Conservation (phyloP, 2,329 filamentous ascomycete genomes). For the Hypoxylon rubiginosum region DNA sequence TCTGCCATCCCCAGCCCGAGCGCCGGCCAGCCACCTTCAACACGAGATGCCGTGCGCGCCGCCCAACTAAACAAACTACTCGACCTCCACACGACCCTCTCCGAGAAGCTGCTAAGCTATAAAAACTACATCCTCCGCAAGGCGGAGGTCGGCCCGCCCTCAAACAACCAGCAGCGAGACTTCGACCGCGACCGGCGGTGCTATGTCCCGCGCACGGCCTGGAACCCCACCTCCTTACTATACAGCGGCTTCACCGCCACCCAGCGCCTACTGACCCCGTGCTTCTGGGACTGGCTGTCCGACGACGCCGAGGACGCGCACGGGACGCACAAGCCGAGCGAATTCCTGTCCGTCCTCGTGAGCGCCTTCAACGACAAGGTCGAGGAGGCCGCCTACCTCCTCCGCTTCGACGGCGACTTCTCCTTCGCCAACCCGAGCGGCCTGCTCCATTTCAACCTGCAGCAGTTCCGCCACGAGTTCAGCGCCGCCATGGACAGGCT, state of each 20-base stretch:
- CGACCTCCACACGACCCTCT: not conserved
- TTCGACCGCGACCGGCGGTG: slow-evolving; percentile 40
- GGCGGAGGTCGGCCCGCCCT: not conserved
- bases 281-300: slow-evolving; percentile 53
- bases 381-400: not conserved
- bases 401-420: not conserved
- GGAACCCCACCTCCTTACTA: slow-evolving; percentile 16
- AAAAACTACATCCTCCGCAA: slow-evolving; percentile 10
- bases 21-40: not conserved
- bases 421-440: too few species aligned
- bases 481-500: slow-evolving; percentile 29
- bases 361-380: slow-evolving; percentile 13
- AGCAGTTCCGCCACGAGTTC: slow-evolving; percentile 27
- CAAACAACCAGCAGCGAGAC: not conserved
- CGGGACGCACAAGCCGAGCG: not conserved
- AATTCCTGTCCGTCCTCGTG: not conserved
- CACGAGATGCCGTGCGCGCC: not conserved
- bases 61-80: not conserved
- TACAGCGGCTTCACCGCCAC: slow-evolving; percentile 43
- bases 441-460: not conserved
- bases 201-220: slow-evolving; percentile 30
- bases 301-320: not conserved
- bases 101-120: slow-evolving; percentile 17
- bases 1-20: not conserved
- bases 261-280: slow-evolving; percentile 53